phyloP scores from a whole-genome alignment of 2,329 filamentous ascomycete genomes.

The Trichophyton equinum region DNA sequence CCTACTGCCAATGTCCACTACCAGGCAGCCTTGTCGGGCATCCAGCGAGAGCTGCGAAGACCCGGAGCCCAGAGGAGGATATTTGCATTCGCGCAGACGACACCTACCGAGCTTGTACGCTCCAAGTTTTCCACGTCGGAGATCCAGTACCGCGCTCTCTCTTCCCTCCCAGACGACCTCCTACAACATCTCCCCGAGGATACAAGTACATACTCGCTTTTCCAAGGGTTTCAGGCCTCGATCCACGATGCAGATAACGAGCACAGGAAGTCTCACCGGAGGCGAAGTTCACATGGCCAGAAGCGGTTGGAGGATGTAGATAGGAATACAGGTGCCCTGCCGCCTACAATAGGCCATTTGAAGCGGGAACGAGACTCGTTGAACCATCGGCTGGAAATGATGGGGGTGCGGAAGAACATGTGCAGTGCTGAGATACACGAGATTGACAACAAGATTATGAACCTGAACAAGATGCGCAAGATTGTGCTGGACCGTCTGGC shows the following conservation, averaged over 20 bases:
- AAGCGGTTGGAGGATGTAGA: slow-evolving; percentile 56
- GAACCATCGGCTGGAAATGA: slow-evolving; percentile 78
- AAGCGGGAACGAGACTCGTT: slow-evolving; percentile 69
- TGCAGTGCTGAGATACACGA: slow-evolving; percentile 90
- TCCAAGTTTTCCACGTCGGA: slow-evolving; percentile 80
- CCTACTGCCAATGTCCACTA: slow-evolving; percentile 46
- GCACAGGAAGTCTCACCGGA: slow-evolving; percentile 54
- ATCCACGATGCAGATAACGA: slow-evolving; percentile 56
- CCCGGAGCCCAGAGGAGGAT: slow-evolving; percentile 78
- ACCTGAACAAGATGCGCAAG: slow-evolving; percentile 81
- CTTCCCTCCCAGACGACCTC: slow-evolving; percentile 80
- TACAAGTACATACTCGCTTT: slow-evolving; percentile 77
- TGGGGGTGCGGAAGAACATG: slow-evolving; percentile 92
- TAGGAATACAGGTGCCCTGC: slow-evolving; percentile 41
- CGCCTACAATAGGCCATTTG: slow-evolving; percentile 57
- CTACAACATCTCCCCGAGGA: slow-evolving; percentile 78
- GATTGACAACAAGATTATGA: slow-evolving; percentile 92
- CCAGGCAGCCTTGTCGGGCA: slow-evolving; percentile 72
- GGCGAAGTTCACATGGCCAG: slow-evolving; percentile 60
- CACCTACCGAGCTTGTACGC: slow-evolving; percentile 85
- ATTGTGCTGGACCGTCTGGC: slow-evolving; percentile 83
- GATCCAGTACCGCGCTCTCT: slow-evolving; percentile 85
- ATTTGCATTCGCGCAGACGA: slow-evolving; percentile 80
- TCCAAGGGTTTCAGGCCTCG: slow-evolving; percentile 90
- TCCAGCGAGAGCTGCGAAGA: slow-evolving; percentile 76